Percentiles rank a stretch among this genome's conserved stretches.
Evolutionary conservation across 805 yeast species (phyloP).

Genomic region (Schwanniomyces polymorphus): DNA sequence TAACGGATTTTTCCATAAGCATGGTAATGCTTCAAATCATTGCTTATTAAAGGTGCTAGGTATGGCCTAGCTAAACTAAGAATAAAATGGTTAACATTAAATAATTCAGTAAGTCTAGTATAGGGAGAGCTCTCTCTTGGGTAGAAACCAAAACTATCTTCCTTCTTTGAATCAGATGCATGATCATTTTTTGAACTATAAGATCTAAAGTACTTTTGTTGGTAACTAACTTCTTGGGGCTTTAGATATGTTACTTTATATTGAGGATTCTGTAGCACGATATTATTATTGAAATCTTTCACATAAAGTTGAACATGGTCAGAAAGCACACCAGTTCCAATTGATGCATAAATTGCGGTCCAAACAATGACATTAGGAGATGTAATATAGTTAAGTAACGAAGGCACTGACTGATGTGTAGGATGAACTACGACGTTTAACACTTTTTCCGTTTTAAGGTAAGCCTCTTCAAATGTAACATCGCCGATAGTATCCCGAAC

Average conservation of each 20-base stretch:
- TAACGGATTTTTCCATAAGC: constrained; percentile 30
- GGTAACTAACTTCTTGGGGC: constrained; percentile 46
- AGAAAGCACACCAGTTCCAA: constrained; percentile 68
- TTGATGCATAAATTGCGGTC: constrained; percentile 86
- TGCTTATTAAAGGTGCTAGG: constrained; percentile 82
- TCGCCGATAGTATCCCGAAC: constrained; percentile 77
- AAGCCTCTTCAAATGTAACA: constrained; percentile 92
- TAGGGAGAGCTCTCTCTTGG: constrained; percentile 58
- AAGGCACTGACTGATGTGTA: constrained; percentile 65
- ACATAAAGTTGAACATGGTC: constrained; percentile 57
- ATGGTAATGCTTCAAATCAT: constrained; percentile 74
- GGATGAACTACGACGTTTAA: constrained; percentile 87
- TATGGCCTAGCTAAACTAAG: constrained; percentile 93
- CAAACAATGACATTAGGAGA: constrained; percentile 89
- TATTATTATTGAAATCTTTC: constrained; percentile 61
- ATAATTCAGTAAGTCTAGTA: constrained; percentile 83
- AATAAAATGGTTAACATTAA: constrained; percentile 91
- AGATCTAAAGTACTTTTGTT: constrained; percentile 40
- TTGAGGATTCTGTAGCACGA: constrained; percentile 50
- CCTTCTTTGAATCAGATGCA: constrained; percentile 6
- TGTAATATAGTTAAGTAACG: constrained; percentile 81
- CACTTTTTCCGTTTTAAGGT: constrained; percentile 71
- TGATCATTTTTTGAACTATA: constrained; percentile 13
- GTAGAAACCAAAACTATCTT: constrained; percentile 16
- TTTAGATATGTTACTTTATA: constrained; percentile 41